phyloP scores from a whole-genome alignment of 352 stramenopile genomes.

The Phytophthora ramorum region DNA sequence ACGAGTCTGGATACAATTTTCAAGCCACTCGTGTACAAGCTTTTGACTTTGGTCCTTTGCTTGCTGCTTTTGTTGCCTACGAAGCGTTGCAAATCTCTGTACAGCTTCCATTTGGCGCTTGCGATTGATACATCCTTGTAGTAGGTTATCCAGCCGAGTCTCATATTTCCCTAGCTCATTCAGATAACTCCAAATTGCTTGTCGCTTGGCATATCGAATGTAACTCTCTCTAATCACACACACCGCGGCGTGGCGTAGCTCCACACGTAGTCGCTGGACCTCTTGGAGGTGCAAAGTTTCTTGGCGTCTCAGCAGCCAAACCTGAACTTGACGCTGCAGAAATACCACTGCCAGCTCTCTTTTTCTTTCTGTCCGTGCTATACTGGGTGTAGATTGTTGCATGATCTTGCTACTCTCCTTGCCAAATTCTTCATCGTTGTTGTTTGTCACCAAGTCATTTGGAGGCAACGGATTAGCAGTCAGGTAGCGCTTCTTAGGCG shows the following conservation, averaged over 20 bases:
- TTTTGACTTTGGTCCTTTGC: conserved; percentile 11
- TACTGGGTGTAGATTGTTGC: neutral
- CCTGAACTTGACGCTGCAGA: conserved; percentile 31
- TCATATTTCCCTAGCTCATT: conserved; percentile 14
- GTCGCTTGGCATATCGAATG: conserved; percentile 18
- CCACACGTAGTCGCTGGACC: conserved; percentile 17
- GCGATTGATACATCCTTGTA: conserved; percentile 9
- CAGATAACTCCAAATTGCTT: conserved; percentile 30
- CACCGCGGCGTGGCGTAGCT: conserved; percentile 19
- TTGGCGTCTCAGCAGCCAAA: conserved; percentile 36
- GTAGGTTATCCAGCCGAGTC: conserved; percentile 8
- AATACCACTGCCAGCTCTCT: conserved; percentile 20
- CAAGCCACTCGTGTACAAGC: conserved; percentile 15
- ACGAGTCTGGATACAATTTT: neutral
- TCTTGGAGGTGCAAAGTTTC: conserved; percentile 12
- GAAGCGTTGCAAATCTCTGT: conserved; percentile 12
- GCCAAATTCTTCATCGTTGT: conserved; percentile 18
- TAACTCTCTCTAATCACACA: conserved; percentile 28
- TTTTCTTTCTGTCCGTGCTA: conserved; percentile 1
- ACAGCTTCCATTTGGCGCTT: conserved; percentile 31
- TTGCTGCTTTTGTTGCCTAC: conserved; percentile 5
- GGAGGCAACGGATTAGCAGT: neutral
- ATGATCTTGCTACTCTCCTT: neutral
- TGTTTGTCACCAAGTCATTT: conserved; percentile 1
- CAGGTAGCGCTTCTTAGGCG: conserved; percentile 1